Evolutionary conservation across 1,139 yeast genomes (phyloP).

Genomic region (Magnusiomyces paraingens): DNA sequence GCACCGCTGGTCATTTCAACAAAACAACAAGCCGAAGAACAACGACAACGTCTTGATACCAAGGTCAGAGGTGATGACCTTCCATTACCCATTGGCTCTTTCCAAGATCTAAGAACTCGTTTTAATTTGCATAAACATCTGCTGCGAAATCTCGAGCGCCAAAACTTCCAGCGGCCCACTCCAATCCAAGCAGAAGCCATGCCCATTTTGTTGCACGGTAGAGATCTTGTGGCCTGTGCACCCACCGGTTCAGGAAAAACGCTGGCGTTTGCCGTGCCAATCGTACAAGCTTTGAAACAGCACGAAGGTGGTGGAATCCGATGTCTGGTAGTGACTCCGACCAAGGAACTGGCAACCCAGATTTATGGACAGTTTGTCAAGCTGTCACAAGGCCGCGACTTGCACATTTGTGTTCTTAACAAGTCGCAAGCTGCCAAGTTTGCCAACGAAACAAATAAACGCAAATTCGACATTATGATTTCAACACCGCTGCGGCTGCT

Average conservation of each 20-base stretch:
- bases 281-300: constrained; percentile 46
- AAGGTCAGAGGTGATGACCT: constrained; percentile 72
- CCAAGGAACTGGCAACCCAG: constrained; percentile 86
- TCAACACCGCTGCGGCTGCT: constrained; percentile 86
- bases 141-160: constrained; percentile 56
- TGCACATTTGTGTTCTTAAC: constrained; percentile 63
- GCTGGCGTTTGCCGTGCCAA: constrained; percentile 88
- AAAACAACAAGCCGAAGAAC: constrained; percentile 49
- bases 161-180: constrained; percentile 79
- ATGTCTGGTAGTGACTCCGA: constrained; percentile 84
- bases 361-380: constrained; percentile 64
- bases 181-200: constrained; percentile 86
- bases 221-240: constrained; percentile 94
- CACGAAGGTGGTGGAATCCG: constrained; percentile 44
- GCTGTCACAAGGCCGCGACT: constrained; percentile 43
- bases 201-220: constrained; percentile 55
- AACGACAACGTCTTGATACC: constrained; percentile 51
- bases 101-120: constrained; percentile 66
- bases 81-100: constrained; percentile 85
- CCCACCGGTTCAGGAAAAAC: constrained; percentile 99
- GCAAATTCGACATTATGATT: constrained; percentile 72
- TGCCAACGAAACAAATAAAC: constrained; percentile 37
- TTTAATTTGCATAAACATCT: constrained; percentile 60
- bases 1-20: constrained; percentile 45
- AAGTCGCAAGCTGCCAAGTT: constrained; percentile 71